Evolutionary conservation across 768 basidiomycete species (phyloP), one percentile per base, ranked within the genome.

Genomic region (Termitomyces heimii): DNA sequence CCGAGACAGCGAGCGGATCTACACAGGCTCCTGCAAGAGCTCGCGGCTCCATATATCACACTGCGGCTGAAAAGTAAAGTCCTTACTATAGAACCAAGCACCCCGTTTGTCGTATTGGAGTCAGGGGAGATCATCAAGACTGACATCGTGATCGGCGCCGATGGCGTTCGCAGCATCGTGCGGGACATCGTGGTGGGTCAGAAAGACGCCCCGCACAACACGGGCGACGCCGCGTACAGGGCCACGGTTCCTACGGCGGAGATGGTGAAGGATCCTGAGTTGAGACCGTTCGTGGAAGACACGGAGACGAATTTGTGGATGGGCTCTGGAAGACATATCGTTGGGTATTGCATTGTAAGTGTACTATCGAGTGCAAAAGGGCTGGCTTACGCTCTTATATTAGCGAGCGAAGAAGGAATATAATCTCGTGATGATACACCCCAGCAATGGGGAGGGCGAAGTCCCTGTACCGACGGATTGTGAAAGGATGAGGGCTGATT

Each of bases 221-320:
- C 86, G 0, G 86, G 84, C 0, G 84, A 88, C 62, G 80, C 82
- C 0, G 85, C 83, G 0, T 87, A 84, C 62, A 77, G 85, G 50
- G 80, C 82, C 5, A 71, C 78, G 29, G 71, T 87, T 35, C 71
- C 79, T 2, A 73, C 82, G 0, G 57, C 70, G 64, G 37, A 70
- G 1, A 70, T 86, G 65, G 55, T 82, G 12, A 63, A 66, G 10
- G 82, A 88, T 59, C 81, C 81, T 0, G 81, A 82, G 6, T 72
- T 88, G 28, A 72, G 68, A 56, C 55, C 65, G 1, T 70, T 88
- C 13, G 74, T 85, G 0, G 82, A 86, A 14, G 67, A 63, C 1
- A 72, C 78, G 0, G 78, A 82, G 55, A 78, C 82, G 74, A 80
- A 78, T 0, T 75, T 72, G 0, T 87, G 86, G 86, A 79, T 86